Conservation (phyloP, 495 filamentous ascomycete genomes). For the Melanomma pulvis-pyrius region DNA sequence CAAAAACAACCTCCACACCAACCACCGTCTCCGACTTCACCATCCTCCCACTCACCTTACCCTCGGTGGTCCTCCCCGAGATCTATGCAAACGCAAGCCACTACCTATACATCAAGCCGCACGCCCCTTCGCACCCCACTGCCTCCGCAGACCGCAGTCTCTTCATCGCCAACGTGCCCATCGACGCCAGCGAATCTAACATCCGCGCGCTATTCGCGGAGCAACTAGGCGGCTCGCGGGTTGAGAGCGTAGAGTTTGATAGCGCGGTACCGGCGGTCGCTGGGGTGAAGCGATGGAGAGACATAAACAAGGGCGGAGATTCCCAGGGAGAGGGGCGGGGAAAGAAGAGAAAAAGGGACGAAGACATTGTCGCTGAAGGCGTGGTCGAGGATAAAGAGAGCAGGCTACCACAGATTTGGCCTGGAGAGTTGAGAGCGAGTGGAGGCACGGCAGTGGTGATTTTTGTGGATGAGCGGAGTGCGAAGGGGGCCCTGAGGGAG, state of each 20-base stretch:
- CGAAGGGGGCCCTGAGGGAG: constrained; percentile 71
- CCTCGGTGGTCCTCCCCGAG: constrained; percentile 5
- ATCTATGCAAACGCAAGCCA: constrained; percentile 54
- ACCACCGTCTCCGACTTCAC: constrained; percentile 34
- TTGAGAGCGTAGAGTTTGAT: constrained; percentile 77
- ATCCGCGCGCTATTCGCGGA: constrained; percentile 72
- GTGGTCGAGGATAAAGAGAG: constrained; percentile 50
- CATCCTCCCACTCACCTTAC: constrained; percentile 3
- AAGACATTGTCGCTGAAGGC: constrained; percentile 49
- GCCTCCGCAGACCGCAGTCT: constrained; percentile 67
- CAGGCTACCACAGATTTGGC: constrained; percentile 70
- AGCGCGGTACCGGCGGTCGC: constrained; percentile 23
- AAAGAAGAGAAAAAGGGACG: constrained; percentile 51
- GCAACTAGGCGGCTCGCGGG: constrained; percentile 66
- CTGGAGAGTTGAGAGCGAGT: constrained; percentile 67
- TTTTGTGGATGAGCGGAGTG: constrained; percentile 78
- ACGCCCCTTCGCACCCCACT: constrained; percentile 72
- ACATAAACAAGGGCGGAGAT: constrained; percentile 43
- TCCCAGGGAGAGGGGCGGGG: constrained; percentile 4
- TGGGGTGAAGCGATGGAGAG: constrained; percentile 6
- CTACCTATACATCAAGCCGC: constrained; percentile 82
- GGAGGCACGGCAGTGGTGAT: constrained; percentile 78
- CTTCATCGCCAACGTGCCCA: constrained; percentile 84
- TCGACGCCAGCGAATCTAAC: constrained; percentile 78
- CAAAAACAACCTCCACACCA: not conserved